Base-by-base conservation (phyloP, 2,329 filamentous ascomycete genomes). In the Chaetomiaceae sp. region DNA sequence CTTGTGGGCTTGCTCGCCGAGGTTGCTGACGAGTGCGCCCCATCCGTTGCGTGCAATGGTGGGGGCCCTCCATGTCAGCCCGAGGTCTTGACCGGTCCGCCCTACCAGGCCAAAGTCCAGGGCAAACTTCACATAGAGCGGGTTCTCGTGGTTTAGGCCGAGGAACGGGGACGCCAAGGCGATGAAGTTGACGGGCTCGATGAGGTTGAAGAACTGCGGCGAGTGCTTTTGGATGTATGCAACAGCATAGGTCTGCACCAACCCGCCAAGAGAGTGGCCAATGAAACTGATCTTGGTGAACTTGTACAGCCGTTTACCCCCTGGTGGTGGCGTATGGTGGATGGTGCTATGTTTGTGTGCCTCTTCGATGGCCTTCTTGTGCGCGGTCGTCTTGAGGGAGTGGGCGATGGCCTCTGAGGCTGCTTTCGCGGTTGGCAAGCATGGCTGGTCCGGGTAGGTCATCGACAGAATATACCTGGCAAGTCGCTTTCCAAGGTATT, bases 211-310 rank as follows among this genome's bases (percentile, higher is more conserved):
- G 68, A 97, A 97, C 9, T 85, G 75, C 1, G 92, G 92, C 0
- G 90, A 95, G 68, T 97, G 91, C 67, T 96, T 96, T 64, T 96
- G 88, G 42, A 97, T 95, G 68, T 97, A 97, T 8, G 91, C 92
- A 54, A 97, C 85, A 2, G 92, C 92, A 67, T 97, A 97, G 0
- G 88, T 95, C 69, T 97, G 92, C 15, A 96, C 81, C 17, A 95
- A 75, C 0, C 92, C 92, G 25, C 92, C 92, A 0, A 97, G 80
- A 0, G 91, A 96, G 71, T 97, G 92, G 0, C 85, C 91, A 53
- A 97, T 82, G 66, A 97, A 96, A 65, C 91, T 96, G 68, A 97
- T 96, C 68, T 91, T 95, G 11, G 91, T 94, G 64, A 95, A 90
- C 61, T 84, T 85, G 69, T 95, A 97, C 2, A 85, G 78, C 3